phyloP scores from a whole-genome alignment of 1,284 basidiomycete genomes.

The Puccinia coronata region DNA sequence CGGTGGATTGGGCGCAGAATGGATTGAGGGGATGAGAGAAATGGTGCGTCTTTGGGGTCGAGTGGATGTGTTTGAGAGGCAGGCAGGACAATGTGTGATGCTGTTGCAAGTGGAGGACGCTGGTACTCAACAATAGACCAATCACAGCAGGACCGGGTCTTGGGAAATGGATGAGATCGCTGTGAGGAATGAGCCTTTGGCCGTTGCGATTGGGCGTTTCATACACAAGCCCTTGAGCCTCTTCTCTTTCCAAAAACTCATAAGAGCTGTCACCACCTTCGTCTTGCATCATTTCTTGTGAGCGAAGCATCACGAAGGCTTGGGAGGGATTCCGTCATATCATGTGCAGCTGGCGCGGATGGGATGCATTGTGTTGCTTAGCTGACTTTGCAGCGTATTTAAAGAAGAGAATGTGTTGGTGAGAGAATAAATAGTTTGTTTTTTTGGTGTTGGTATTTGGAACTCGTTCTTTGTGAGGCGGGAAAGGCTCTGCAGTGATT shows the following conservation, averaged over 20 bases:
- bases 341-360: not conserved
- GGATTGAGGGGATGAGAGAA: no score
- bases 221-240: slow-evolving; percentile 7
- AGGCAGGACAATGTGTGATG: no score
- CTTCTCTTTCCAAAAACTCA: slow-evolving; percentile 38
- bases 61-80: no score
- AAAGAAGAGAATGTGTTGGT: slow-evolving; percentile 31
- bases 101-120: no score
- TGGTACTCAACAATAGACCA: not conserved
- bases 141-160: slow-evolving; percentile 21
- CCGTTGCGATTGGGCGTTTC: slow-evolving; percentile 22
- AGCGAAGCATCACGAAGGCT: not conserved
- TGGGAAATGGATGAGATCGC: slow-evolving; percentile 18
- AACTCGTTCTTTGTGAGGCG: not conserved
- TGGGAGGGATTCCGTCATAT: slow-evolving; percentile 3
- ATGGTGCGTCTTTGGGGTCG: no score
- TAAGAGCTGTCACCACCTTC: slow-evolving; percentile 31
- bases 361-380: slow-evolving; percentile 1
- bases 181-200: slow-evolving; percentile 25
- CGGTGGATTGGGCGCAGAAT: no score
- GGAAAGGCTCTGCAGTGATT: no score
- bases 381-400: slow-evolving; percentile 24
- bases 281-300: slow-evolving; percentile 18
- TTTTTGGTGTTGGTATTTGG: slow-evolving; percentile 21
- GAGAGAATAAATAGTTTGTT: slow-evolving; percentile 21